These are phyloP conservation scores for Meyerozyma guilliermondii DNA, from an alignment of 1,139 yeast genomes.

Conservation along the genomic window DNA sequence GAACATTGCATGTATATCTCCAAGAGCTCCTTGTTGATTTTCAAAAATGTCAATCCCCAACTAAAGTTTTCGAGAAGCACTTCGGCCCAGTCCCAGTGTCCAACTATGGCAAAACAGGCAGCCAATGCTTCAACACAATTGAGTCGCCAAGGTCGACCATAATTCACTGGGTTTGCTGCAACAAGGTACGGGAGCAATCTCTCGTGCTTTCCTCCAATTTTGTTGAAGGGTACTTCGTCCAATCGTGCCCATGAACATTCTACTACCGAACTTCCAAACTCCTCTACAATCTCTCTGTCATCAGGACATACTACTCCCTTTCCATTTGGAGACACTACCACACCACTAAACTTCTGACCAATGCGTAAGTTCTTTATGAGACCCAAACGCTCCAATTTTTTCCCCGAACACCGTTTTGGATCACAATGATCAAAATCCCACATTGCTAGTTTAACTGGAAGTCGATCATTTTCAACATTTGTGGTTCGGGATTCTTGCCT, in stretches of 20 bases:
- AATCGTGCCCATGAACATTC: slow-evolving; percentile 98
- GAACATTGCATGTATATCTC: slow-evolving; percentile 74
- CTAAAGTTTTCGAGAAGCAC: slow-evolving; percentile 72
- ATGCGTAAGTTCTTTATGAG: slow-evolving; percentile 70
- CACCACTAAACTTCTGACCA: slow-evolving; percentile 88
- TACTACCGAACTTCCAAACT: slow-evolving; percentile 88
- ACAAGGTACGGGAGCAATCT: slow-evolving; percentile 85
- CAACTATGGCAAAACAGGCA: slow-evolving; percentile 94
- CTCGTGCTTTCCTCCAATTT: slow-evolving; percentile 89
- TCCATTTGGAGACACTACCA: slow-evolving; percentile 93
- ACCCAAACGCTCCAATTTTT: slow-evolving; percentile 86
- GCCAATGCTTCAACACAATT: slow-evolving; percentile 98
- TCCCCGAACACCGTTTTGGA: slow-evolving; percentile 96
- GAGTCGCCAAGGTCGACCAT: slow-evolving; percentile 93
- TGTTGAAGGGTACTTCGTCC: slow-evolving; percentile 89
- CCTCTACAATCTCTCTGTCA: slow-evolving; percentile 73
- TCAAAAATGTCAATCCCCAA: slow-evolving; percentile 87
- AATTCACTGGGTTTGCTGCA: slow-evolving; percentile 96
- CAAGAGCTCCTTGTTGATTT: slow-evolving; percentile 74
- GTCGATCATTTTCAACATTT: slow-evolving; percentile 20
- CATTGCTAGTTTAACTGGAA: slow-evolving; percentile 76
- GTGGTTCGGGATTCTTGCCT: slow-evolving; percentile 38
- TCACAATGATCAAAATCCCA: slow-evolving; percentile 99
- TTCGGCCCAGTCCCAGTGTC: slow-evolving; percentile 86
- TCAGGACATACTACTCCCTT: slow-evolving; percentile 87